Conservation (phyloP, 1,139 yeast genomes). For the Saccharomycopsis phalli region DNA sequence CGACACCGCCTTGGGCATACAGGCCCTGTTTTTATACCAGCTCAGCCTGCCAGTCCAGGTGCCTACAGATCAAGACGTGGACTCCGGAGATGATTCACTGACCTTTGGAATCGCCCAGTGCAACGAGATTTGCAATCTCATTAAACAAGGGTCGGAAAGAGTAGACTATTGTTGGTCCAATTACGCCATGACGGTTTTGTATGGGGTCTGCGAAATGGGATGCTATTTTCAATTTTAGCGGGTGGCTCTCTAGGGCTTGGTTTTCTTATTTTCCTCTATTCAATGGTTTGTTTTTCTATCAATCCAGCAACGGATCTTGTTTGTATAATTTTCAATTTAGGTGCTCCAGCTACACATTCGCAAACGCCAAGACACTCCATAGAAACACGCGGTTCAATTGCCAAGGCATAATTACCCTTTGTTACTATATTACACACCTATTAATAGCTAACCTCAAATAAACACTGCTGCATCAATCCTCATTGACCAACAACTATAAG, state of each 20-base stretch:
- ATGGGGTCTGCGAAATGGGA: constrained; percentile 11
- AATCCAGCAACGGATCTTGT: not conserved
- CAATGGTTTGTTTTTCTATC: not conserved
- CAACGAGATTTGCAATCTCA: not conserved
- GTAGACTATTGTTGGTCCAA: constrained; percentile 6
- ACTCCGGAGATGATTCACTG: not conserved
- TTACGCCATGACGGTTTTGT: constrained; percentile 4
- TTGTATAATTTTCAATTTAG: not conserved
- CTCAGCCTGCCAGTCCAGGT: not conserved
- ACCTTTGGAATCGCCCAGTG: constrained; percentile 2
- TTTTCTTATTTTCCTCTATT: not conserved
- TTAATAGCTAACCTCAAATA: no score
- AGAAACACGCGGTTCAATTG: no score
- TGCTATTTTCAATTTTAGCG: no score
- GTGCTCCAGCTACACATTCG: no score
- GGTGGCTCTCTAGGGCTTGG: no score
- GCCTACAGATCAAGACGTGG: not conserved
- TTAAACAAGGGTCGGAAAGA: constrained; percentile 1
- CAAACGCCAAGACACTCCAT: no score
- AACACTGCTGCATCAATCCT: no score
- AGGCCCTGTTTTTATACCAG: constrained; percentile 13
- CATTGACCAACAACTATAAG: no score
- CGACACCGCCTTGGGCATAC: constrained; percentile 8
- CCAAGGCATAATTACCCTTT: no score
- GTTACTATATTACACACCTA: no score